These are phyloP conservation scores for Aurifilum marmelostoma DNA, from an alignment of 2,329 filamentous ascomycete genomes.

Conservation along the genomic window DNA sequence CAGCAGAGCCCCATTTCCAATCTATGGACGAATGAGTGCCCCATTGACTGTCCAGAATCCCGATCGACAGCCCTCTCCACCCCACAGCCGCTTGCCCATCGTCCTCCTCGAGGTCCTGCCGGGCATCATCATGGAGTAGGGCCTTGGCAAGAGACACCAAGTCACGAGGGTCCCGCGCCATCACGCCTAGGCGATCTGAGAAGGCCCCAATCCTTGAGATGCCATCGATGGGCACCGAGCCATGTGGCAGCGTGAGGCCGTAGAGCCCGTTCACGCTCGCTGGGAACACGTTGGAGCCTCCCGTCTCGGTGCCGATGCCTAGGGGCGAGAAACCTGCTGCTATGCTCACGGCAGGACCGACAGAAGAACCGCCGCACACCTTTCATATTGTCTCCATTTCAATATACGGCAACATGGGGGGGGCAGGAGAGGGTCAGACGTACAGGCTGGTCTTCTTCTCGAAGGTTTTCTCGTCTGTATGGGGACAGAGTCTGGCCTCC, in stretches of 20 bases:
- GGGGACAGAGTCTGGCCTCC: slow-evolving; percentile 33
- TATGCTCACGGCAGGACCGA: slow-evolving; percentile 43
- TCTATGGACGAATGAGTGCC: slow-evolving; percentile 21
- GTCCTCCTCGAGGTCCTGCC: not conserved
- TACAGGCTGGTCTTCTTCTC: slow-evolving; percentile 33
- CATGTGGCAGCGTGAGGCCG: slow-evolving; percentile 38
- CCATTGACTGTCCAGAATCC: slow-evolving; percentile 31
- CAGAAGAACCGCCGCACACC: slow-evolving; percentile 35
- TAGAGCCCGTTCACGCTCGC: slow-evolving; percentile 44
- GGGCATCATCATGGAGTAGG: slow-evolving; percentile 20
- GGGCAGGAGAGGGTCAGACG: slow-evolving; percentile 13
- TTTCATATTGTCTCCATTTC: not conserved
- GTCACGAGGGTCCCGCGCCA: slow-evolving; percentile 33
- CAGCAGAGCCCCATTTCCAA: slow-evolving; percentile 31
- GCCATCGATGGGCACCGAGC: slow-evolving; percentile 28
- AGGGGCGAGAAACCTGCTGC: slow-evolving; percentile 45
- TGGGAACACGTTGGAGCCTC: slow-evolving; percentile 43
- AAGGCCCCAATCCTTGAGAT: slow-evolving; percentile 29
- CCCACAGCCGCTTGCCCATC: not conserved
- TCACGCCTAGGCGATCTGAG: slow-evolving; percentile 33
- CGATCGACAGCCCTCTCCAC: slow-evolving; percentile 29
- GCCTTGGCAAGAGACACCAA: slow-evolving; percentile 28
- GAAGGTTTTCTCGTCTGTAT: slow-evolving; percentile 26
- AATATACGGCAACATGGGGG: not conserved
- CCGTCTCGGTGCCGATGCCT: slow-evolving; percentile 42